These are phyloP conservation scores for Penicillium frequentans DNA, from an alignment of 2,329 filamentous ascomycete genomes.

Conservation along the genomic window DNA sequence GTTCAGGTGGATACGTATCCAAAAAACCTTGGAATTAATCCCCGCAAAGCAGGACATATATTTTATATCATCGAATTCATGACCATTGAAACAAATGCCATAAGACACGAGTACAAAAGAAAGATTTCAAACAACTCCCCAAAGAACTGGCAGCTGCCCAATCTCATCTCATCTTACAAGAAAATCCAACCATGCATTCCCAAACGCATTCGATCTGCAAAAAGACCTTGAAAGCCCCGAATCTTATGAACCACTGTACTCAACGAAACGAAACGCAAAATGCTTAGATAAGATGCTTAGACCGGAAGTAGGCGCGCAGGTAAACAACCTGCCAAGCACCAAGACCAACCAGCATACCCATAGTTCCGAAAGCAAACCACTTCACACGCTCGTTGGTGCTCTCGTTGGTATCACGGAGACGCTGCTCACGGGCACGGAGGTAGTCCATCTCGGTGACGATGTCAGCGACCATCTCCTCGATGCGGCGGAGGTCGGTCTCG, in stretches of 20 bases:
- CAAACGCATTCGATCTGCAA: not conserved
- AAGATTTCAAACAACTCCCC: constrained; percentile 7
- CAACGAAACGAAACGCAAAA: not conserved
- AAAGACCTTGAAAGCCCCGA: not conserved
- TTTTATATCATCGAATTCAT: constrained; percentile 31
- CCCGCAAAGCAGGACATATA: constrained; percentile 6
- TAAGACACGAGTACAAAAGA: constrained; percentile 17
- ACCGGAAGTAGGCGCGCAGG: constrained; percentile 93
- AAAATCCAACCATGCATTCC: constrained; percentile 2
- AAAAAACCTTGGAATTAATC: not conserved
- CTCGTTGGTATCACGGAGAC: constrained; percentile 96
- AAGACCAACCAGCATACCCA: constrained; percentile 82
- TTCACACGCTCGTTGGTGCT: constrained; percentile 98
- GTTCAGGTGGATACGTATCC: not conserved
- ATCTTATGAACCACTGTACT: not conserved
- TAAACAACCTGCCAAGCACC: constrained; percentile 98
- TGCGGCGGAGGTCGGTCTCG: constrained; percentile 87
- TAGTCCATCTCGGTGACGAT: constrained; percentile 97
- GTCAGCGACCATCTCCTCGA: constrained; percentile 87
- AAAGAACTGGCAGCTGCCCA: constrained; percentile 1
- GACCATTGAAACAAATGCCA: constrained; percentile 25
- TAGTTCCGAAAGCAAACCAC: constrained; percentile 95
- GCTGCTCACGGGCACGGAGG: constrained; percentile 84
- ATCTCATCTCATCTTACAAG: not conserved
- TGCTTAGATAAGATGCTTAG: constrained; percentile 66